Percentiles rank a stretch among this genome's conserved stretches.
These are phyloP conservation scores for Begonia fuchsioides DNA, from an alignment of 306 rosid genomes.

Conservation along the genomic window DNA sequence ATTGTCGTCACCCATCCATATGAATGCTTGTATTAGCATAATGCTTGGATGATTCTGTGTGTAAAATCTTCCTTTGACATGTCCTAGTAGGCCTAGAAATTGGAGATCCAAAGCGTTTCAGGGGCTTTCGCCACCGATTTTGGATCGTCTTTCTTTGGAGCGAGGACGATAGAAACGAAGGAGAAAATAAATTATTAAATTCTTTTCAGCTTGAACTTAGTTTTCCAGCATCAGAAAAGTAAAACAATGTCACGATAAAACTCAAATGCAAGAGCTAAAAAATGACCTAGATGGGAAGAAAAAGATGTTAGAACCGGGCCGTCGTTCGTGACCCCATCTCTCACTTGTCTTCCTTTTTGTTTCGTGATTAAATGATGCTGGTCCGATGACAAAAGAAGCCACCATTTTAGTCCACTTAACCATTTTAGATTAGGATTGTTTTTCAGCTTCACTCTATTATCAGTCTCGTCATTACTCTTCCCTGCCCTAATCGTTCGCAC, in stretches of 20 bases:
- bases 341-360: constrained; percentile 17
- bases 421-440: constrained; percentile 15
- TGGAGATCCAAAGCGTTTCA: too few relatives aligned
- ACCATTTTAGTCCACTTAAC: constrained; percentile 27
- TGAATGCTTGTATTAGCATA: too few relatives aligned
- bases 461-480: not conserved
- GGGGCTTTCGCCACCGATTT: constrained; percentile 1
- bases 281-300: constrained; percentile 2
- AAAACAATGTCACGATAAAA: too few relatives aligned
- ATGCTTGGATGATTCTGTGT: too few relatives aligned
- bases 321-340: constrained; percentile 26
- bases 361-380: constrained; percentile 23
- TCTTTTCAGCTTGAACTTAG: too few relatives aligned
- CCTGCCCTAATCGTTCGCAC: not conserved
- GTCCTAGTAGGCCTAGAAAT: too few relatives aligned
- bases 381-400: constrained; percentile 34
- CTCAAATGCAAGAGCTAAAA: too few relatives aligned
- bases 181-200: too few relatives aligned
- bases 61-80: too few relatives aligned
- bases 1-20: too few relatives aligned
- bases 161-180: not conserved
- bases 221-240: too few relatives aligned
- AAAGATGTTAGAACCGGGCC: constrained; percentile 15
- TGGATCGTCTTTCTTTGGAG: constrained; percentile 13
- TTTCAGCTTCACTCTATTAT: not conserved